phyloP scores from a whole-genome alignment of 805 yeast genomes.

The Saturnispora halmiae region DNA sequence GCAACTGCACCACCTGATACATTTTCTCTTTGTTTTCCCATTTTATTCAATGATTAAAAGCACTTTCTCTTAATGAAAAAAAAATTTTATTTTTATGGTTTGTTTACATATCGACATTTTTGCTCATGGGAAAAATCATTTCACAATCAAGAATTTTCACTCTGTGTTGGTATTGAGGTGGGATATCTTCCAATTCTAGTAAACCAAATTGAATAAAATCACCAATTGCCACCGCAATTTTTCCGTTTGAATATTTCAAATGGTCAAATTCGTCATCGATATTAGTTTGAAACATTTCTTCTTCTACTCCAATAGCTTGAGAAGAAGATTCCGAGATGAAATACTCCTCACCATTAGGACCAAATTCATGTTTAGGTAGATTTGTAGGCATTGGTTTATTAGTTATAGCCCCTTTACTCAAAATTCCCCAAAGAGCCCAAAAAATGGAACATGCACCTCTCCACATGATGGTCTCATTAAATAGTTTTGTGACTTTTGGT shows the following conservation, averaged over 20 bases:
- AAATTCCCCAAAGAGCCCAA: slow-evolving; percentile 91
- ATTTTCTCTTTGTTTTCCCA: slow-evolving; percentile 7
- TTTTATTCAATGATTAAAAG: too few species aligned
- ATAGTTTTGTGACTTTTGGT: slow-evolving; percentile 37
- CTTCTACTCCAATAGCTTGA: slow-evolving; percentile 13
- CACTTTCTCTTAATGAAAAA: slow-evolving; percentile 3
- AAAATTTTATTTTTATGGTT: not conserved
- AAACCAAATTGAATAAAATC: slow-evolving; percentile 61
- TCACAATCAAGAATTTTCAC: slow-evolving; percentile 37
- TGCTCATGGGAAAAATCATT: slow-evolving; percentile 12
- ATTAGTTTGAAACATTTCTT: slow-evolving; percentile 25
- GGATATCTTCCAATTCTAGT: slow-evolving; percentile 26
- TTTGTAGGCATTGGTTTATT: slow-evolving; percentile 9
- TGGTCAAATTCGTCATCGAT: slow-evolving; percentile 66
- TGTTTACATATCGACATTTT: not conserved
- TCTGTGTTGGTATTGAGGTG: slow-evolving; percentile 26
- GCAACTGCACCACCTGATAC: slow-evolving; percentile 22
- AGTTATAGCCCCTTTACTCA: slow-evolving; percentile 28
- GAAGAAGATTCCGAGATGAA: slow-evolving; percentile 20
- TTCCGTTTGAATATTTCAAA: slow-evolving; percentile 63
- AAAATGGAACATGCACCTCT: slow-evolving; percentile 66
- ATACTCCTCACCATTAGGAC: slow-evolving; percentile 49
- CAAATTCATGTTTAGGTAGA: slow-evolving; percentile 32
- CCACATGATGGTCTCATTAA: slow-evolving; percentile 67
- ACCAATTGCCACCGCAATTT: slow-evolving; percentile 62